Evolutionary conservation across 345 rosid genomes (phyloP).

Genomic region (Hibiscus trionum): DNA sequence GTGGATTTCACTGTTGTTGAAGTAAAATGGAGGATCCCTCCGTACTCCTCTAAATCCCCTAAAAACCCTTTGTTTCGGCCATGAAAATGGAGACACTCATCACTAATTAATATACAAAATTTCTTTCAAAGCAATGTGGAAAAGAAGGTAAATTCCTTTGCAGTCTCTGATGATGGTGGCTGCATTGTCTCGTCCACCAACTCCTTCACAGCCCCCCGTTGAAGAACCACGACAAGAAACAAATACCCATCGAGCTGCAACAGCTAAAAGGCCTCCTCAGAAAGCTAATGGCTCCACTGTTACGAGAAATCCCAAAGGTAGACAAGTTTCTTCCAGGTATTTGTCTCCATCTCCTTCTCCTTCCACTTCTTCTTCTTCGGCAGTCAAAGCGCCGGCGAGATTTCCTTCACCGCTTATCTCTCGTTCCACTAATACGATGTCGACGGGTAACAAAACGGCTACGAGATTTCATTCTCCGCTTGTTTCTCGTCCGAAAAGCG

Average conservation of each 20-base stretch:
- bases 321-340: conserved; percentile 77
- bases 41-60: conserved; percentile 14
- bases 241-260: background rate
- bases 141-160: conserved; percentile 10
- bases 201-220: conserved; percentile 28
- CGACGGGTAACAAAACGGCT: conserved; percentile 17
- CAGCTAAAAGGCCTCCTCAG: conserved; percentile 19
- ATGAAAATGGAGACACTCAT: conserved; percentile 4
- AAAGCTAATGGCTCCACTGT: conserved; percentile 27
- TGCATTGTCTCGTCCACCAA: conserved; percentile 41
- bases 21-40: conserved; percentile 16
- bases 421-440: conserved; percentile 13
- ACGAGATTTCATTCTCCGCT: conserved; percentile 61
- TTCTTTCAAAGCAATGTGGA: conserved; percentile 37
- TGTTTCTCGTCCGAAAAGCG: conserved; percentile 45
- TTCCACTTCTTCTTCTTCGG: conserved; percentile 36
- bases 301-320: conserved; percentile 59
- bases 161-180: conserved; percentile 52
- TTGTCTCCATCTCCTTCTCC: conserved; percentile 82
- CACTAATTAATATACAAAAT: background rate
- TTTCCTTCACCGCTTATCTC: conserved; percentile 33
- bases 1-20: conserved; percentile 11
- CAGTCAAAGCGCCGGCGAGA: conserved; percentile 21
- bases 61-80: background rate
- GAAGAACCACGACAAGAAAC: background rate